Evolutionary conservation across 1,284 basidiomycete species (phyloP).

Genomic region (Heterobasidion occidentale): DNA sequence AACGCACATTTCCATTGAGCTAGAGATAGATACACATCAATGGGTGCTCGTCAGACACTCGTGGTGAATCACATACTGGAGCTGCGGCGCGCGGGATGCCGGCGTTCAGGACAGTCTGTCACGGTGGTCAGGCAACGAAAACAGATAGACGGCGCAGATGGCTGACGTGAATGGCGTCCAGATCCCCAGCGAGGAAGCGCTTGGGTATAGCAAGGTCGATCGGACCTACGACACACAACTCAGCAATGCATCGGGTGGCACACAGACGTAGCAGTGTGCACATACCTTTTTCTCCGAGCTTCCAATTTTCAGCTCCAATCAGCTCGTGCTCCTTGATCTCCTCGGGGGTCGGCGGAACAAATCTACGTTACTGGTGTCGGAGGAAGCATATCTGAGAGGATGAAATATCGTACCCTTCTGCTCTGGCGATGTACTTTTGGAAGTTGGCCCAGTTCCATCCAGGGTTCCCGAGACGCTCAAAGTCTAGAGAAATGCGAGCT

Average conservation of each 20-base stretch:
- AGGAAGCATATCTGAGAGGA: background rate
- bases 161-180: background rate
- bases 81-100: background rate
- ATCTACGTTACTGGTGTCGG: background rate
- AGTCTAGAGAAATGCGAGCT: background rate
- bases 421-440: background rate
- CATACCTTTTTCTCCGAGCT: background rate
- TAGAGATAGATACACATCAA: background rate
- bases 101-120: background rate
- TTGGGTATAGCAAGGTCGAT: background rate
- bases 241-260: background rate
- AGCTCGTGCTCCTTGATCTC: background rate
- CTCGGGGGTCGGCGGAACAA: background rate
- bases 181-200: background rate
- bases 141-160: background rate
- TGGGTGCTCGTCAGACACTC: background rate
- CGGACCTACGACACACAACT: background rate
- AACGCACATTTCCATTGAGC: conserved; percentile 1
- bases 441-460: conserved; percentile 3
- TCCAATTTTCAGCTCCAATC: background rate
- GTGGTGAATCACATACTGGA: background rate
- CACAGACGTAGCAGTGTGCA: background rate
- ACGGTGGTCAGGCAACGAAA: background rate
- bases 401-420: background rate
- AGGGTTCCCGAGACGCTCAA: conserved; percentile 2